These are phyloP conservation scores for Dillenia turbinata DNA, from an alignment of 164 flowering plant species.

Conservation along the genomic window DNA sequence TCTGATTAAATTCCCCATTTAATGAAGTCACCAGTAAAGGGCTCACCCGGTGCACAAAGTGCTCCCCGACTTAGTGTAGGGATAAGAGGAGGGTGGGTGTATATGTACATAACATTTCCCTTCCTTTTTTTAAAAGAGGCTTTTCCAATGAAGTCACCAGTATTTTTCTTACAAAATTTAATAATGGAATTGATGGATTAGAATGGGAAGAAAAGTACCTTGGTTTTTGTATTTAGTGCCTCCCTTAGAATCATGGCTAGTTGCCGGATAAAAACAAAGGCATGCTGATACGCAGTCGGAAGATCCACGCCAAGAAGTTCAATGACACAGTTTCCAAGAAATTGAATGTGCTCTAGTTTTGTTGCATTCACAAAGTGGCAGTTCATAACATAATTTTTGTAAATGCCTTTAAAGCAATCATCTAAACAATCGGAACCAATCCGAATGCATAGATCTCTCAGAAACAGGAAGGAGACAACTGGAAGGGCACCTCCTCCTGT, in stretches of 20 bases:
- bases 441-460: constrained; percentile 80
- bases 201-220: constrained; percentile 29
- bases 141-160: no score
- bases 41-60: no score
- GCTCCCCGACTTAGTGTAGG: no score
- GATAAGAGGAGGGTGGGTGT: no score
- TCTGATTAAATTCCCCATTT: no score
- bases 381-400: constrained; percentile 85
- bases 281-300: constrained; percentile 85
- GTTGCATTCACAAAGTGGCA: constrained; percentile 73
- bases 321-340: constrained; percentile 74
- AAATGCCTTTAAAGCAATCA: constrained; percentile 82
- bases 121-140: no score
- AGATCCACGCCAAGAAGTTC: constrained; percentile 77
- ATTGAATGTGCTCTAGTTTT: constrained; percentile 75
- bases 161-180: no score
- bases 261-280: constrained; percentile 82
- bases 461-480: constrained; percentile 68
- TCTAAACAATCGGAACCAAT: constrained; percentile 84
- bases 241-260: constrained; percentile 80
- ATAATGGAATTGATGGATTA: no score
- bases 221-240: constrained; percentile 62
- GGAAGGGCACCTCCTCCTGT: constrained; percentile 92
- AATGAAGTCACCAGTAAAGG: no score
- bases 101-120: no score